Evolutionary conservation across 805 yeast species (phyloP), one percentile per base, ranked within the genome.

Genomic region (Jamesozyma gamospora): DNA sequence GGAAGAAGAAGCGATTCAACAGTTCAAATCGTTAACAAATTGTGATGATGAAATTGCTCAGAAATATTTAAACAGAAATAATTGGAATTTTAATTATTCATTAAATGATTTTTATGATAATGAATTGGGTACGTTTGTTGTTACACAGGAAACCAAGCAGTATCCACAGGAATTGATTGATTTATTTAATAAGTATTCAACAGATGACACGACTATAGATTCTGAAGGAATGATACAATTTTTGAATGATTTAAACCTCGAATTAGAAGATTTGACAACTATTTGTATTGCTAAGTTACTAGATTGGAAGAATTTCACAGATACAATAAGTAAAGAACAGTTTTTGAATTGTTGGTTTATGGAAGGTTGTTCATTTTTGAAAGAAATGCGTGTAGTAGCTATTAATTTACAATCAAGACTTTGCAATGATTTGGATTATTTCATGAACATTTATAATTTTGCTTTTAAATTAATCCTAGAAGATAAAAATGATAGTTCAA

Each of bases 191-290:
- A 45, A 38, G 19, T 53, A 54, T 36, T 44, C 51, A 4, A 41
- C 32, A 14, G 52, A 47, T 18, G 55, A 53, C 0, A 53, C 56
- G 12, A 60, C 55, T 1, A 83, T 87, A 29, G 90, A 78, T 19
- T 67, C 83, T 9, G 92, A 85, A 42, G 96, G 95, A 0, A 81
- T 96, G 0, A 57, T 88, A 9, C 48, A 54, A 30, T 84, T 79
- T 50, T 63, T 90, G 17, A 68, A 67, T 13, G 95, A 80, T 49
- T 61, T 90, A 35, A 77, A 73, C 0, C 67, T 80, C 29, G 75
- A 75, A 12, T 80, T 87, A 1, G 97, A 90, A 48, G 87, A 88
- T 53, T 67, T 75, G 8, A 71, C 67, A 5, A 79, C 85, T 3
- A 65, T 90, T 33, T 76, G 82, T 1, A 56, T 90, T 10, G 85